Evolutionary conservation across 2,329 filamentous ascomycete genomes (phyloP).

Genomic region (Albophoma yamanashiensis): DNA sequence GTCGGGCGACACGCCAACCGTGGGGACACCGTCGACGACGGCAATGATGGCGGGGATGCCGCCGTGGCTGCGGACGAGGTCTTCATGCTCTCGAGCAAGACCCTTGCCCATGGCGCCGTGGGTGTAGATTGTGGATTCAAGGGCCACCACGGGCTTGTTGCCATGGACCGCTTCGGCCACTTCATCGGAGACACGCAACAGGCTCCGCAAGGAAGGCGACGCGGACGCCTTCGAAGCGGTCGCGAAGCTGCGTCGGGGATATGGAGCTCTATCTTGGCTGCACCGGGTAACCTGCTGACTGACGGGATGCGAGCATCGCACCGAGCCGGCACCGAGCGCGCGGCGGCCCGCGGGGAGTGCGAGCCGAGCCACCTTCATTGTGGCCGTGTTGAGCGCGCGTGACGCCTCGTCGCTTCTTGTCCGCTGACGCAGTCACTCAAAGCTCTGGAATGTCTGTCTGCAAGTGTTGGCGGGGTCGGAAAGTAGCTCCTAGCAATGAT

Average conservation of each 20-base stretch:
- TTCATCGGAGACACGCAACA: conserved; percentile 71
- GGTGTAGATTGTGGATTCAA: conserved; percentile 96
- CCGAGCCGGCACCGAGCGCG: not conserved
- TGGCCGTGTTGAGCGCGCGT: not conserved
- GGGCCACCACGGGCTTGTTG: conserved; percentile 74
- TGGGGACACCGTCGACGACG: conserved; percentile 71
- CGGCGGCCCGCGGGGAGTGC: not conserved
- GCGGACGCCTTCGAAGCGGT: not conserved
- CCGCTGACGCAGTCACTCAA: not conserved
- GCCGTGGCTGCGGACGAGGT: conserved; percentile 69
- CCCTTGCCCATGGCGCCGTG: conserved; percentile 75
- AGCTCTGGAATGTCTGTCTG: not conserved
- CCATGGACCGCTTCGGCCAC: conserved; percentile 65
- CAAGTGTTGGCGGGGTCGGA: not conserved
- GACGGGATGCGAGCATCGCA: not conserved
- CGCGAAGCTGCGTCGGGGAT: not conserved
- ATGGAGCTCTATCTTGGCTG: not conserved
- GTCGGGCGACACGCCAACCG: conserved; percentile 62
- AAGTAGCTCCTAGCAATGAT: not conserved
- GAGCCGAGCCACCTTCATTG: conserved; percentile 5
- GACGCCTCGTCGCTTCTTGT: not conserved
- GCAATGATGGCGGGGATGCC: conserved; percentile 86
- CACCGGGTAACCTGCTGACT: not conserved
- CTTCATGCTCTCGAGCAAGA: conserved; percentile 69
- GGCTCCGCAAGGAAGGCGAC: conserved; percentile 7